phyloP scores from a whole-genome alignment of 345 rosid species.

The Noccaea bulbosa region DNA sequence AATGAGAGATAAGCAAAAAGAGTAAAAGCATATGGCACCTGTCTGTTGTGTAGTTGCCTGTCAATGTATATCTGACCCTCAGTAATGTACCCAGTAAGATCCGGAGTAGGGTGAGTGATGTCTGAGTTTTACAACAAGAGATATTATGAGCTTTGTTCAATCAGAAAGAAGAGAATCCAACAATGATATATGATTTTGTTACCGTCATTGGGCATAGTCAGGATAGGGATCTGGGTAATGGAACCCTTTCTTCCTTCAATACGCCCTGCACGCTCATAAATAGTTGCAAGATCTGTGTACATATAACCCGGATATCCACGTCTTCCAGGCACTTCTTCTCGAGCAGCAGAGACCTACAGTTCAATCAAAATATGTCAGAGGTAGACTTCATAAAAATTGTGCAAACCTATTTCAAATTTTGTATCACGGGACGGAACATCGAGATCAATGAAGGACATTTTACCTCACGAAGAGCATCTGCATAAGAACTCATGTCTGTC shows the following conservation, averaged over 20 bases:
- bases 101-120: conserved; percentile 98
- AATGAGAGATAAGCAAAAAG: conserved; percentile 7
- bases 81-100: conserved; percentile 98
- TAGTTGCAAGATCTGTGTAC: conserved; percentile 99
- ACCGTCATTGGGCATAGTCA: conserved; percentile 99
- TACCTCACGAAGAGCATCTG: conserved; percentile 99
- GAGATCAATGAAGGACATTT: neutral
- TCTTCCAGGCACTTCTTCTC: conserved; percentile 99
- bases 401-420: neutral
- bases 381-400: neutral
- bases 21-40: conserved; percentile 33
- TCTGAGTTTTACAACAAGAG: conserved; percentile 52
- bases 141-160: conserved; percentile 8
- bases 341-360: conserved; percentile 95
- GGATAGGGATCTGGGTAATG: conserved; percentile 96
- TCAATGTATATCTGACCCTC: conserved; percentile 56
- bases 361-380: neutral
- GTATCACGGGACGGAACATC: neutral
- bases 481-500: conserved; percentile 99
- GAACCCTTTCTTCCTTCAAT: conserved; percentile 98
- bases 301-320: conserved; percentile 99
- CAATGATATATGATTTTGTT: conserved; percentile 20
- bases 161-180: neutral
- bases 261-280: conserved; percentile 97
- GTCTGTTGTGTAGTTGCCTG: conserved; percentile 50